Conservation (phyloP, 345 rosid species). For the Aquilaria yunnanensis region DNA sequence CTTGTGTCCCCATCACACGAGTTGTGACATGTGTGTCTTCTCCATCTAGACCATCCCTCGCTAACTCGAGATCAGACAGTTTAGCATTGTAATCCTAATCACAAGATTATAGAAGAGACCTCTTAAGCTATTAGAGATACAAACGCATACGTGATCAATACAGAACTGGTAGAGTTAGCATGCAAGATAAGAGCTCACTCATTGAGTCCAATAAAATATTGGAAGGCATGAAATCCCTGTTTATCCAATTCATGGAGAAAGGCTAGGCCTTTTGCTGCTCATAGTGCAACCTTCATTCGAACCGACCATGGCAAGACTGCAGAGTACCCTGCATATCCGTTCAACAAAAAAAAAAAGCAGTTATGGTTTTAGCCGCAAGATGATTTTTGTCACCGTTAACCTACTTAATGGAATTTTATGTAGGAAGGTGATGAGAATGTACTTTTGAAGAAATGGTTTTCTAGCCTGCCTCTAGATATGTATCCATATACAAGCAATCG, state of each 20-base stretch:
- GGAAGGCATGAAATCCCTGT: constrained; percentile 76
- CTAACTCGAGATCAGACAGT: constrained; percentile 49
- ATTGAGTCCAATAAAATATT: constrained; percentile 67
- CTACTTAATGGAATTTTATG: too few species aligned
- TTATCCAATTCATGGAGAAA: constrained; percentile 68
- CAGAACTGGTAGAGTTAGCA: neutral
- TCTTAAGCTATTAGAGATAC: neutral
- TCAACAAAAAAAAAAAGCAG: neutral
- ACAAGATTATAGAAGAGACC: neutral
- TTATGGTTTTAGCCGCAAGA: neutral
- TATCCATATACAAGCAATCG: constrained; percentile 69
- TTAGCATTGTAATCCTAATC: constrained; percentile 37
- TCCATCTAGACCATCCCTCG: constrained; percentile 56
- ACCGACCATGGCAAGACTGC: constrained; percentile 57
- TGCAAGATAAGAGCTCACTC: constrained; percentile 3
- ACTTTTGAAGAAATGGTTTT: constrained; percentile 72
- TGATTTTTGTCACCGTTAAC: too few species aligned
- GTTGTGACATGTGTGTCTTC: constrained; percentile 48
- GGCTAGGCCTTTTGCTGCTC: constrained; percentile 78
- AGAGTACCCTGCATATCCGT: constrained; percentile 34
- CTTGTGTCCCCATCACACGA: constrained; percentile 55
- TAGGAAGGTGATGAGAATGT: constrained; percentile 11
- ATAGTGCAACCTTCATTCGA: constrained; percentile 74
- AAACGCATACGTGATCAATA: neutral
- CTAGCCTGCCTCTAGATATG: constrained; percentile 70